Evolutionary conservation across 225 moss, liverwort and hornwort species (phyloP).

Genomic region (Polytrichum commune): DNA sequence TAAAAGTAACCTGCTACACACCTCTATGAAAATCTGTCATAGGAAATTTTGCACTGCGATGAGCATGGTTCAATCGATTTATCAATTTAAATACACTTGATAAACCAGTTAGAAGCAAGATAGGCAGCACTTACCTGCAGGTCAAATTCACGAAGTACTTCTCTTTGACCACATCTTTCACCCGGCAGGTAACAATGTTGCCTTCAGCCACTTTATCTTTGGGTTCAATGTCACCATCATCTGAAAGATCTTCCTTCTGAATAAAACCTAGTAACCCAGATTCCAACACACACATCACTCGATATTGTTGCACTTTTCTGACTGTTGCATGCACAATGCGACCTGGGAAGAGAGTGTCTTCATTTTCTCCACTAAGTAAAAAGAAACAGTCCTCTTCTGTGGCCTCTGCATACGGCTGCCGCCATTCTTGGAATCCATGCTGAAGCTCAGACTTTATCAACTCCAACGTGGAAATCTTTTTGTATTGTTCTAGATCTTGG

Average conservation of each 20-base stretch:
- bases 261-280: conserved; percentile 85
- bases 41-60: no score
- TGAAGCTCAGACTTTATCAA: conserved; percentile 84
- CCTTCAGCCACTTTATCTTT: conserved; percentile 91
- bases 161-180: conserved; percentile 72
- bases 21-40: no score
- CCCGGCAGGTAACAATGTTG: conserved; percentile 81
- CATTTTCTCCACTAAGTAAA: conserved; percentile 87
- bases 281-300: conserved; percentile 88
- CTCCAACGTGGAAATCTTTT: conserved; percentile 63
- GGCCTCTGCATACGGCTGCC: conserved; percentile 43
- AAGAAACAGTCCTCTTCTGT: conserved; percentile 74
- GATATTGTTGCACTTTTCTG: conserved; percentile 76
- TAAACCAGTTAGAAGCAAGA: background rate
- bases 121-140: conserved; percentile 42
- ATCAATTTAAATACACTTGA: no score
- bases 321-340: conserved; percentile 89
- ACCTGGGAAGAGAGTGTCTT: conserved; percentile 80
- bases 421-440: conserved; percentile 81
- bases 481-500: conserved; percentile 43
- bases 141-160: conserved; percentile 77
- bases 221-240: conserved; percentile 72
- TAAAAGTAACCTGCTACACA: no score
- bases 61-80: no score
- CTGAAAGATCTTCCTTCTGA: conserved; percentile 88